phyloP scores from a whole-genome alignment of 768 basidiomycete species.

The Podaxis sp. region DNA sequence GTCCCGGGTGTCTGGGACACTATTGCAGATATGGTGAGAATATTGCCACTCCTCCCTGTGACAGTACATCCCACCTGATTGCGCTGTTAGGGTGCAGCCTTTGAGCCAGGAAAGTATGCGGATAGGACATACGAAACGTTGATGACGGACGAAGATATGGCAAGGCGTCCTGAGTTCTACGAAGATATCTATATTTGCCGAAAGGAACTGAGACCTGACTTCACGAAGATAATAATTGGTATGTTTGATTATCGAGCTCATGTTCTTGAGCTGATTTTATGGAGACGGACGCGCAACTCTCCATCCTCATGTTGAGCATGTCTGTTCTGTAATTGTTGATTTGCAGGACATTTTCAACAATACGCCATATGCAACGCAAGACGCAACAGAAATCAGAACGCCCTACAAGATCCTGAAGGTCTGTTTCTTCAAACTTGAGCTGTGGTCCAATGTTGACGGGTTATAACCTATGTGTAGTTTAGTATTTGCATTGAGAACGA shows the following conservation, averaged over 20 bases:
- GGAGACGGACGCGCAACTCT: neutral
- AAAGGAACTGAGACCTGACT: neutral
- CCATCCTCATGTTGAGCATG: neutral
- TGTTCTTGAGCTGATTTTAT: neutral
- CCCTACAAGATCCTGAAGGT: neutral
- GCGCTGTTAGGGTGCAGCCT: neutral
- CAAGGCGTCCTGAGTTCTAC: neutral
- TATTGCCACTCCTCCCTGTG: neutral
- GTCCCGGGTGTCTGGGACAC: neutral
- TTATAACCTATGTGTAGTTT: neutral
- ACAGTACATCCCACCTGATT: neutral
- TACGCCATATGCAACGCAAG: neutral
- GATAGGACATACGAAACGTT: neutral
- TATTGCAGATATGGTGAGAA: neutral
- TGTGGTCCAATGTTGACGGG: no score
- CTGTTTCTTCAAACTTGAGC: neutral
- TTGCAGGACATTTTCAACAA: neutral
- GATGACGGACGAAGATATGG: neutral
- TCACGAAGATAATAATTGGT: neutral
- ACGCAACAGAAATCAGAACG: neutral
- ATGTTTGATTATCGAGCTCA: neutral
- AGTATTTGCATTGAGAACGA: slow-evolving; percentile 4
- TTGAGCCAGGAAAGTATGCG: neutral
- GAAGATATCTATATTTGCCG: neutral
- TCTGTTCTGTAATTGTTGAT: neutral